Percentiles rank a stretch among this genome's conserved stretches.
Evolutionary conservation across 179 eudicot genomes (phyloP).

Genomic region (Corrigiola litoralis): DNA sequence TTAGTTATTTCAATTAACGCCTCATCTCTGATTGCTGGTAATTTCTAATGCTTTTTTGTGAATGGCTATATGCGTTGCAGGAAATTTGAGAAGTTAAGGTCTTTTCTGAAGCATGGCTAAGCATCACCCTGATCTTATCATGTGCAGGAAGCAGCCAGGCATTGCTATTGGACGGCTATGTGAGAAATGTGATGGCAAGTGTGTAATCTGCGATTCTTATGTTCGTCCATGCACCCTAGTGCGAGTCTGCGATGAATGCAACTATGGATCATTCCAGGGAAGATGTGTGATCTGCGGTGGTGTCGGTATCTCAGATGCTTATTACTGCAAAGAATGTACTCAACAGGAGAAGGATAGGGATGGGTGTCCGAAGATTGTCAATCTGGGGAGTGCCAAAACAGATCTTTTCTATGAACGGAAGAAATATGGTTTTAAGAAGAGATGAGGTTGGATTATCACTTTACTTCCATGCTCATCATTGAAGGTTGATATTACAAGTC

Average conservation of each 20-base stretch:
- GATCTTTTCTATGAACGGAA: constrained; percentile 78
- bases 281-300: constrained; percentile 89
- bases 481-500: constrained; percentile 3
- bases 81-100: constrained; percentile 4
- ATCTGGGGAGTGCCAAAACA: constrained; percentile 81
- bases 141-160: constrained; percentile 93
- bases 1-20: not conserved
- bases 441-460: constrained; percentile 31
- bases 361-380: constrained; percentile 81
- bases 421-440: constrained; percentile 76
- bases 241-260: constrained; percentile 80
- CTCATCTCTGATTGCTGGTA: not conserved
- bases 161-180: constrained; percentile 82
- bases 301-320: constrained; percentile 80
- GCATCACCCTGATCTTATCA: constrained; percentile 88
- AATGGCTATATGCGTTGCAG: constrained; percentile 7
- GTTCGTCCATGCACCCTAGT: constrained; percentile 87
- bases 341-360: constrained; percentile 83
- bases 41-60: not conserved
- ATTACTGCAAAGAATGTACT: constrained; percentile 84
- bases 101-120: constrained; percentile 54
- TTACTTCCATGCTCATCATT: not conserved
- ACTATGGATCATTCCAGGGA: constrained; percentile 82
- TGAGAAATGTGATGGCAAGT: constrained; percentile 80
- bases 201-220: constrained; percentile 78